phyloP scores from a whole-genome alignment of 768 basidiomycete genomes.

The Tephrocybe sp. region DNA sequence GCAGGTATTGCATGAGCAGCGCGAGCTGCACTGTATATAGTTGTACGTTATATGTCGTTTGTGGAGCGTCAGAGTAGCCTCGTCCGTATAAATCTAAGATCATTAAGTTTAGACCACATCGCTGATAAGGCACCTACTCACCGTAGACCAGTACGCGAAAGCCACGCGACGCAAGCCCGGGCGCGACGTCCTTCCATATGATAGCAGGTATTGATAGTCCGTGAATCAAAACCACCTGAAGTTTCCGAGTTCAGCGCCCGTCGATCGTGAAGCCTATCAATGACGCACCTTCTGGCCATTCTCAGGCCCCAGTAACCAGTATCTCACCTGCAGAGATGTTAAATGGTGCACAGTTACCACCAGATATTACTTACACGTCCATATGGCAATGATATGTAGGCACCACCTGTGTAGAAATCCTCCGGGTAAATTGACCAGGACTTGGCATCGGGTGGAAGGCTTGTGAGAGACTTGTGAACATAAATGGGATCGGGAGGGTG shows the following conservation, averaged over 20 bases:
- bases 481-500: conserved; percentile 49
- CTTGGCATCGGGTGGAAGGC: conserved; percentile 50
- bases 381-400: conserved; percentile 63
- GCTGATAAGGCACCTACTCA: conserved; percentile 21
- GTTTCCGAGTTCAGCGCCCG: background rate
- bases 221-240: conserved; percentile 73
- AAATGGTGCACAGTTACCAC: background rate
- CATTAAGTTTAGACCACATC: background rate
- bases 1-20: conserved; percentile 74
- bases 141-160: conserved; percentile 79
- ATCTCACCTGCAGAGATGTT: conserved; percentile 50
- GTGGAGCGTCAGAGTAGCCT: conserved; percentile 81
- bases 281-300: conserved; percentile 59
- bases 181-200: conserved; percentile 76
- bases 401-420: conserved; percentile 62
- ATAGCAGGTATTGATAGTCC: conserved; percentile 77
- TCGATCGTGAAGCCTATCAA: background rate
- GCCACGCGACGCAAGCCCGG: conserved; percentile 57
- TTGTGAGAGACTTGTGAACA: conserved; percentile 60
- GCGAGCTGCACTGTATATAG: conserved; percentile 81
- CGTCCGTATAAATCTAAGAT: conserved; percentile 73
- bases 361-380: conserved; percentile 45
- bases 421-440: conserved; percentile 77
- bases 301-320: conserved; percentile 77
- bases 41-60: conserved; percentile 60